A percentile compares a stretch with the other conserved stretches of the same genome.
phyloP scores from a whole-genome alignment of 345 rosid genomes.

The Bruguiera gymnorhiza region DNA sequence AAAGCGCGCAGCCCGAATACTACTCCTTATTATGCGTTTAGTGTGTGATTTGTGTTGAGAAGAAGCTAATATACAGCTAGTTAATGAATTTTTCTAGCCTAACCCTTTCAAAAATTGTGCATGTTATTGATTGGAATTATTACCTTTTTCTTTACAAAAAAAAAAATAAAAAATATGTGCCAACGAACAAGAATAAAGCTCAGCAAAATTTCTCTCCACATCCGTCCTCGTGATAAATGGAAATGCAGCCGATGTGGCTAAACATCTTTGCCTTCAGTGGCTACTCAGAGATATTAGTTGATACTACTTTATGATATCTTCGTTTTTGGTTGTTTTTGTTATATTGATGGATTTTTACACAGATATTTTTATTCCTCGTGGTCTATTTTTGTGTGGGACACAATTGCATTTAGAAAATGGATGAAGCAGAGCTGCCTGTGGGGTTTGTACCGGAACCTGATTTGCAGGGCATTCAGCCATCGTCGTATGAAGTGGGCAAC shows the following conservation, averaged over 20 bases:
- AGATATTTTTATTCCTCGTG: background rate
- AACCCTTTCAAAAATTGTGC: background rate
- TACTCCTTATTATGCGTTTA: too few relatives aligned
- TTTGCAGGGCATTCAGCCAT: conserved; percentile 66
- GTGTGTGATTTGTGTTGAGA: too few relatives aligned
- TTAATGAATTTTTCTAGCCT: background rate
- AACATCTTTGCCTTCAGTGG: conserved; percentile 89
- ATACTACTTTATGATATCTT: background rate
- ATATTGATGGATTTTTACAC: background rate
- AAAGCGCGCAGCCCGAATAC: background rate
- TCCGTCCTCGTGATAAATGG: conserved; percentile 86
- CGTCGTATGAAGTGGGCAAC: conserved; percentile 39
- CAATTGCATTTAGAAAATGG: conserved; percentile 95
- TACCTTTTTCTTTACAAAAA: background rate
- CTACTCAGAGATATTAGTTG: conserved; percentile 58
- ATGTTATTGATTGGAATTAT: background rate
- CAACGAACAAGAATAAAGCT: background rate
- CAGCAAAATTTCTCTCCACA: conserved; percentile 33
- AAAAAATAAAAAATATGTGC: background rate
- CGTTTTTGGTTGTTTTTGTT: background rate
- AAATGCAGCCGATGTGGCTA: conserved; percentile 82
- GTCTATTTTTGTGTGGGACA: conserved; percentile 45
- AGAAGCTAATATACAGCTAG: background rate
- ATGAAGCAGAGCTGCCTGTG: conserved; percentile 61
- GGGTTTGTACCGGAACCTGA: conserved; percentile 71